A percentile compares a stretch with the other conserved stretches of the same genome.
Conservation (phyloP, 768 basidiomycete genomes). For the Botryobasidium botryosum region DNA sequence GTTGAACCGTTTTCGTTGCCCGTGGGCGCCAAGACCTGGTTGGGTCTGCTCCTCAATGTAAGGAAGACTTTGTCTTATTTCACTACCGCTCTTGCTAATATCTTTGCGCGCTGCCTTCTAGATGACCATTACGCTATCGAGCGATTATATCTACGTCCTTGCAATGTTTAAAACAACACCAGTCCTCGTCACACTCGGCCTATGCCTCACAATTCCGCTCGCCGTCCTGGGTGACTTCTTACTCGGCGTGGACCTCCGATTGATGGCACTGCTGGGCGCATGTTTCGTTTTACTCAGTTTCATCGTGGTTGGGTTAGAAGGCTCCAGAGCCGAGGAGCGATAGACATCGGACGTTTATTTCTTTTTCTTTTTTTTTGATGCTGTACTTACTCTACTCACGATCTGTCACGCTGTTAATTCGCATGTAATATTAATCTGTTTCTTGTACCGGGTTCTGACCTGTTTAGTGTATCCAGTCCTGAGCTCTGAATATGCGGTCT, state of each 20-base stretch:
- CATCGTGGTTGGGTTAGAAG: constrained; percentile 38
- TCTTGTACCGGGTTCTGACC: too few relatives aligned
- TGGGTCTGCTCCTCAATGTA: constrained; percentile 40
- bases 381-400: too few relatives aligned
- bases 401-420: too few relatives aligned
- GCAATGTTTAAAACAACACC: constrained; percentile 97
- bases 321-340: not conserved
- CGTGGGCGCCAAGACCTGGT: constrained; percentile 28
- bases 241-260: constrained; percentile 37
- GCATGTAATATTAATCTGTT: too few relatives aligned
- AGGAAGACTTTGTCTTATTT: constrained; percentile 13
- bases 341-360: too few relatives aligned
- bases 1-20: constrained; percentile 66
- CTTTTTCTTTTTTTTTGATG: too few relatives aligned
- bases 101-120: constrained; percentile 18
- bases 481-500: too few relatives aligned
- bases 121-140: constrained; percentile 71
- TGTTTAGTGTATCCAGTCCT: too few relatives aligned
- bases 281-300: constrained; percentile 61
- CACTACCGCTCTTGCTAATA: not conserved
- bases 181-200: constrained; percentile 78
- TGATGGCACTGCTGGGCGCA: constrained; percentile 57
- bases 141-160: constrained; percentile 72
- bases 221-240: constrained; percentile 71
- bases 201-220: constrained; percentile 85